A percentile compares a stretch with the other conserved stretches of the same genome.
These are phyloP conservation scores for Phytopythium sindhum DNA, from an alignment of 352 stramenopile genomes.

Conservation along the genomic window DNA sequence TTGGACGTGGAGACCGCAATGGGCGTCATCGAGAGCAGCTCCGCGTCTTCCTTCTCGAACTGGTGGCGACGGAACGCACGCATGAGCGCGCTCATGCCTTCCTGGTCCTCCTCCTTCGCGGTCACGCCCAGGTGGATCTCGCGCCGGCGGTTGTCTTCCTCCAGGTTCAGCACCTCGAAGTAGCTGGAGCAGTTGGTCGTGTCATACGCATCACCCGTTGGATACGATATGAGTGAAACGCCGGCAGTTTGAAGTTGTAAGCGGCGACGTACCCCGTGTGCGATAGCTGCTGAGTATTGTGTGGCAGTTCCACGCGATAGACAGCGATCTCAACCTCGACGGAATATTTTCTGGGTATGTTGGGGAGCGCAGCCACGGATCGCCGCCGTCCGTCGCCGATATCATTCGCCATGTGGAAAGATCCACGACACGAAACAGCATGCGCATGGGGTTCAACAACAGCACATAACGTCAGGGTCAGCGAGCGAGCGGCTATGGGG, in stretches of 20 bases:
- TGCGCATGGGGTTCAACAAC: background rate
- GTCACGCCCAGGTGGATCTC: slow-evolving; percentile 33
- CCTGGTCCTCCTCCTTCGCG: slow-evolving; percentile 30
- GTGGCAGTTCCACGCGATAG: slow-evolving; percentile 19
- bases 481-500: background rate
- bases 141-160: slow-evolving; percentile 22
- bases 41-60: slow-evolving; percentile 37
- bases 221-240: background rate
- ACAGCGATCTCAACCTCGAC: slow-evolving; percentile 36
- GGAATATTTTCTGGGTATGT: slow-evolving; percentile 25
- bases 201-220: background rate
- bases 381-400: background rate
- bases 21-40: slow-evolving; percentile 31
- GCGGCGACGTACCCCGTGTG: slow-evolving; percentile 20
- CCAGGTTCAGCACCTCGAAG: slow-evolving; percentile 42
- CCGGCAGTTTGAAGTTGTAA: background rate
- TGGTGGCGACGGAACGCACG: slow-evolving; percentile 25
- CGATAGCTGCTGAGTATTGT: slow-evolving; percentile 21
- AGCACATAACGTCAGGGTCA: background rate
- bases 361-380: background rate
- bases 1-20: slow-evolving; percentile 32
- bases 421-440: background rate
- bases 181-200: slow-evolving; percentile 12
- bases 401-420: background rate
- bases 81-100: slow-evolving; percentile 35